Conservation (phyloP, 305 asterid species). For the Solanum hybrid region DNA sequence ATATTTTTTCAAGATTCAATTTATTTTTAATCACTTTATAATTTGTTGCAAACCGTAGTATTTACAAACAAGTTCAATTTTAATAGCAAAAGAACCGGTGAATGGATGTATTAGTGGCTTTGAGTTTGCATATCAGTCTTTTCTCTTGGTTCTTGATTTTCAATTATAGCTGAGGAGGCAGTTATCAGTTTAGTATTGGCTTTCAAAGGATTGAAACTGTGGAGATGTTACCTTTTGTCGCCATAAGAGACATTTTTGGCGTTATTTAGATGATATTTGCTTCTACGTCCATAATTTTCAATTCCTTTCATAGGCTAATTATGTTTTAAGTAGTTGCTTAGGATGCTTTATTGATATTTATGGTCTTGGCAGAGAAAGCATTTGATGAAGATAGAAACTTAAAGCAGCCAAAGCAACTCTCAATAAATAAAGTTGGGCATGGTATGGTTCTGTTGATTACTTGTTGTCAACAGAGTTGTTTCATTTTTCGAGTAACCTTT, state of each 20-base stretch:
- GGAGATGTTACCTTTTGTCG: neutral
- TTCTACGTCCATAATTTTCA: neutral
- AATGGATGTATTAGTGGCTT: neutral
- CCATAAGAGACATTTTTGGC: neutral
- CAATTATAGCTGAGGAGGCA: neutral
- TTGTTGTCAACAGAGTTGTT: neutral
- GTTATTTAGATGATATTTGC: neutral
- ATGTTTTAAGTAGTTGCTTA: neutral
- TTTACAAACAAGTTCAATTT: neutral
- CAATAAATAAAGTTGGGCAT: conserved; percentile 95
- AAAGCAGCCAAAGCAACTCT: conserved; percentile 80
- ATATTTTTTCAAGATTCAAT: no score
- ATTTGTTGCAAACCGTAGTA: neutral
- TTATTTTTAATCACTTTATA: no score
- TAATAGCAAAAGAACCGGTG: neutral
- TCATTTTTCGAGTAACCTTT: neutral
- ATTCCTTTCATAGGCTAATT: neutral
- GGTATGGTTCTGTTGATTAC: conserved; percentile 35
- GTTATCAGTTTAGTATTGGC: neutral
- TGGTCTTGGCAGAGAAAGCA: conserved; percentile 65
- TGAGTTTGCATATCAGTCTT: neutral
- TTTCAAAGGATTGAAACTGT: neutral
- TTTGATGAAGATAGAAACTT: conserved; percentile 73
- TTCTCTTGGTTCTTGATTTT: neutral
- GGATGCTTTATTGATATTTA: conserved; percentile 1